Evolutionary conservation across 768 basidiomycete species (phyloP).

Genomic region (Artomyces pyxidatus): DNA sequence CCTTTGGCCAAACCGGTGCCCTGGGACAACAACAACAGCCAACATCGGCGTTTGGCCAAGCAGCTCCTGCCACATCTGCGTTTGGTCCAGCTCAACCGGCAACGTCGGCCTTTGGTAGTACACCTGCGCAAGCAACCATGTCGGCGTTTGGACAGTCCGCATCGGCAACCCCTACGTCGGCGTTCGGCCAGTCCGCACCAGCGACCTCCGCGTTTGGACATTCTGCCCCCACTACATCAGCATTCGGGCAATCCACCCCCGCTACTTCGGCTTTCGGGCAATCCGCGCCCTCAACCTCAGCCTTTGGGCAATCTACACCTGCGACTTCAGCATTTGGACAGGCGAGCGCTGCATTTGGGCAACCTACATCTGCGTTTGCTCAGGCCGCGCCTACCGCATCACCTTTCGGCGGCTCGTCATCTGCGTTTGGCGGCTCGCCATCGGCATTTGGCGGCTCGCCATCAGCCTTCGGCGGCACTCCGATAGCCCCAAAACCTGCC

Average conservation of each 20-base stretch:
- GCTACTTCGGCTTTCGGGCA: slow-evolving; percentile 10
- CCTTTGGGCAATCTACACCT: background rate
- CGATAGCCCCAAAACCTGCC: slow-evolving; percentile 4
- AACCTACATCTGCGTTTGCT: background rate
- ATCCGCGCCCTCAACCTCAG: background rate
- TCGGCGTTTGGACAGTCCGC: slow-evolving; percentile 6
- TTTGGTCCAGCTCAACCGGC: slow-evolving; percentile 30
- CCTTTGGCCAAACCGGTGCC: background rate
- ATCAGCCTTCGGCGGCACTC: slow-evolving; percentile 5
- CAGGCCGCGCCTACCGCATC: slow-evolving; percentile 6
- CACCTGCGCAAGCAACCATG: too few species aligned
- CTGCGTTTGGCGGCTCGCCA: slow-evolving; percentile 39
- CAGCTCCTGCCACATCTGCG: slow-evolving; percentile 30
- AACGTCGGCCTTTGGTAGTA: slow-evolving; percentile 15
- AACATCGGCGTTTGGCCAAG: slow-evolving; percentile 16
- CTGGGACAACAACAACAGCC: background rate
- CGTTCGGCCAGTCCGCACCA: slow-evolving; percentile 5
- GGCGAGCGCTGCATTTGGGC: slow-evolving; percentile 8
- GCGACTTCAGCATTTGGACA: background rate
- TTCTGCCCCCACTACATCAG: slow-evolving; percentile 3
- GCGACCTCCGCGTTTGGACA: background rate
- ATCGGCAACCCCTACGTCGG: slow-evolving; percentile 2
- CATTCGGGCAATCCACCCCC: slow-evolving; percentile 9
- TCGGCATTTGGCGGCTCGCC: slow-evolving; percentile 45
- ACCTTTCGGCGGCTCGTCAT: slow-evolving; percentile 14